Evolutionary conservation across 176 grass and related monocot genomes (phyloP), one percentile per base, ranked within the genome.

Genomic region (Lolium rigidum): DNA sequence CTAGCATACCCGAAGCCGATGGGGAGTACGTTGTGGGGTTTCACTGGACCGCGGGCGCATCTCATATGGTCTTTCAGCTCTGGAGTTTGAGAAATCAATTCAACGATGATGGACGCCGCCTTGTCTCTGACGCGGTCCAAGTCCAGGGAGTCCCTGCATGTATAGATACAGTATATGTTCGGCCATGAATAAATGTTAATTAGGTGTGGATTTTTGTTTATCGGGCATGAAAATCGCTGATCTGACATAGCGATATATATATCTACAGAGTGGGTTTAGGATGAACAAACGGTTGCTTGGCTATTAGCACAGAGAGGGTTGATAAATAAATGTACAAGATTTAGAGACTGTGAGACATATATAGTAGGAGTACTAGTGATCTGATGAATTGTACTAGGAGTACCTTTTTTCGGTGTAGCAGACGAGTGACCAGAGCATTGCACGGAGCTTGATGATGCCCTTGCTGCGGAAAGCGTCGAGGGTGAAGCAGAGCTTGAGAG

Each of bases 1-100:
- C 46, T 0, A 10, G 46, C 9, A 9, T 47, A 72, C 69, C 69
- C 69, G 41, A 72, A 72, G 39, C 69, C 20, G 5, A 72, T 47
- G 41, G 69, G 69, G 21, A 72, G 69, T 72, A 72, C 69, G n/a
- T 72, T 47, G 69, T 72, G 69, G 10, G 69, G 69, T 72, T 72
- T 46, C 20, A 46, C 5, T 72, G 69, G 69, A 21, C 69, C 69
- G 12, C 20, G 10, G 4, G 41, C 69, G 20, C n/a, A 44, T 72
- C 10, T 24, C 69, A 22, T 21, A 22, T 47, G 41, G 21, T 72
- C 20, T 72, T 22, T 72, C 69, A 72, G 6, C 69, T 72, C 69
- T 14, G 69, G 69, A 72, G 39, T 72, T 72, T 72, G 20, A 72
- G 0, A 72, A 72, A 9, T 16, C 68, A 71, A 44, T 39, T 46